A percentile compares a stretch with the other conserved stretches of the same genome.
Conservation (phyloP, 148 eudicot genomes). For the Vaccinium darrowii region DNA sequence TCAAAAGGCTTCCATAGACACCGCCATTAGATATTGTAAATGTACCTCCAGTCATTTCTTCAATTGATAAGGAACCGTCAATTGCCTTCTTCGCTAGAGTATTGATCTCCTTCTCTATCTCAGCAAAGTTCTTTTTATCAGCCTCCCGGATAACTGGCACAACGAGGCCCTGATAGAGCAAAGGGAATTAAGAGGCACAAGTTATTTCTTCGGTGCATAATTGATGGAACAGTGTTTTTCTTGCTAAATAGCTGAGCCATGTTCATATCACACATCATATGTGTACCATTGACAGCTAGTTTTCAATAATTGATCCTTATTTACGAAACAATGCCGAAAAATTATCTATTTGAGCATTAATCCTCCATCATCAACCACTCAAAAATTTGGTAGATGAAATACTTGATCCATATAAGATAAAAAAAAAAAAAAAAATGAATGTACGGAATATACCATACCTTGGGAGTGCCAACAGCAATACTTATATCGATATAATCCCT, state of each 20-base stretch:
- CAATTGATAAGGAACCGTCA: constrained; percentile 53
- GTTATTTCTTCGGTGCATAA: neutral
- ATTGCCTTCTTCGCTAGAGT: constrained; percentile 53
- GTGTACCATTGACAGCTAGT: neutral
- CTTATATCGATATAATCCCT: constrained; percentile 83
- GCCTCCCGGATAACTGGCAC: constrained; percentile 56
- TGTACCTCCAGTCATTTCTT: constrained; percentile 62
- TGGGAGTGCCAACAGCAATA: constrained; percentile 87
- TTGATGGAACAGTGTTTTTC: neutral
- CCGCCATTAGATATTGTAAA: constrained; percentile 62
- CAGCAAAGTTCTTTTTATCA: constrained; percentile 51
- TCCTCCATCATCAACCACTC: neutral
- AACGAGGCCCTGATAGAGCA: constrained; percentile 44
- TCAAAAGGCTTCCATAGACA: constrained; percentile 59
- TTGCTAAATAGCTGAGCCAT: too few relatives aligned
- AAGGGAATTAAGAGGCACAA: neutral
- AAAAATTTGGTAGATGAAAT: neutral
- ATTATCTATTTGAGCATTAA: neutral
- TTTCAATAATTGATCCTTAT: neutral
- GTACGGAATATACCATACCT: constrained; percentile 35
- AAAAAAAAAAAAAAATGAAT: neutral
- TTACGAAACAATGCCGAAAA: neutral
- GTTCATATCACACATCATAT: neutral
- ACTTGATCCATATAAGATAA: neutral
- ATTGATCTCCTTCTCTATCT: constrained; percentile 54